These are phyloP conservation scores for Fusarium pseudonygamai DNA, from an alignment of 2,329 filamentous ascomycete genomes.

Conservation along the genomic window DNA sequence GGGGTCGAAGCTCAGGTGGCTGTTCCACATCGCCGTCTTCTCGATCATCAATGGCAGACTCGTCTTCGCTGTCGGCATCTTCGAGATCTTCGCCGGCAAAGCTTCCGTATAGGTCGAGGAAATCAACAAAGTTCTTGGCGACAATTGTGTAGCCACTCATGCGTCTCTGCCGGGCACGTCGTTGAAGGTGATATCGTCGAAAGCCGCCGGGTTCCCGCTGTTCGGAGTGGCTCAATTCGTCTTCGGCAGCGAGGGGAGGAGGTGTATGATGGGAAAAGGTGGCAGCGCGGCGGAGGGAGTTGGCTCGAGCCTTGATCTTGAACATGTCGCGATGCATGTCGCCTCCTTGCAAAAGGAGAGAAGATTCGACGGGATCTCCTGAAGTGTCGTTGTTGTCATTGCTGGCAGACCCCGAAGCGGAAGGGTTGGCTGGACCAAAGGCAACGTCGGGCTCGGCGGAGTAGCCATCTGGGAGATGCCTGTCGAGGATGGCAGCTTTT, in stretches of 20 bases:
- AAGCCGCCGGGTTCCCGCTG: slow-evolving; percentile 59
- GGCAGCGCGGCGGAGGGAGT: slow-evolving; percentile 64
- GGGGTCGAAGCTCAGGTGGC: slow-evolving; percentile 65
- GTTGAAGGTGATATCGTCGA: slow-evolving; percentile 54
- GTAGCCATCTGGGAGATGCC: slow-evolving; percentile 52
- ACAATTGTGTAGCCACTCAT: slow-evolving; percentile 59
- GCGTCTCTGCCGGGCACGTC: slow-evolving; percentile 52
- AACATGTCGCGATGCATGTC: slow-evolving; percentile 84
- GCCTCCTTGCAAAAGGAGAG: slow-evolving; percentile 76
- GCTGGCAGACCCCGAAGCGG: slow-evolving; percentile 14
- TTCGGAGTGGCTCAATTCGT: slow-evolving; percentile 49
- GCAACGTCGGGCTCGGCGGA: slow-evolving; percentile 52
- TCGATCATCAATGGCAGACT: slow-evolving; percentile 62
- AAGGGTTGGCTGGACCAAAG: slow-evolving; percentile 27
- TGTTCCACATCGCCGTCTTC: slow-evolving; percentile 57
- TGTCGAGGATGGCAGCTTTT: slow-evolving; percentile 50
- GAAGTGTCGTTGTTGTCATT: slow-evolving; percentile 27
- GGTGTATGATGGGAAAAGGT: slow-evolving; percentile 70
- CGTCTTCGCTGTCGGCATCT: slow-evolving; percentile 64
- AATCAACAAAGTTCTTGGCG: slow-evolving; percentile 77
- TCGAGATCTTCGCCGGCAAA: slow-evolving; percentile 78
- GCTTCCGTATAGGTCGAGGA: slow-evolving; percentile 78
- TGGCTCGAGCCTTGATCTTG: slow-evolving; percentile 70
- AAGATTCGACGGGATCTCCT: slow-evolving; percentile 65
- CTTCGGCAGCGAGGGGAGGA: slow-evolving; percentile 43